Evolutionary conservation across 139 green algal species (phyloP).

Genomic region (Chlorella sp.): DNA sequence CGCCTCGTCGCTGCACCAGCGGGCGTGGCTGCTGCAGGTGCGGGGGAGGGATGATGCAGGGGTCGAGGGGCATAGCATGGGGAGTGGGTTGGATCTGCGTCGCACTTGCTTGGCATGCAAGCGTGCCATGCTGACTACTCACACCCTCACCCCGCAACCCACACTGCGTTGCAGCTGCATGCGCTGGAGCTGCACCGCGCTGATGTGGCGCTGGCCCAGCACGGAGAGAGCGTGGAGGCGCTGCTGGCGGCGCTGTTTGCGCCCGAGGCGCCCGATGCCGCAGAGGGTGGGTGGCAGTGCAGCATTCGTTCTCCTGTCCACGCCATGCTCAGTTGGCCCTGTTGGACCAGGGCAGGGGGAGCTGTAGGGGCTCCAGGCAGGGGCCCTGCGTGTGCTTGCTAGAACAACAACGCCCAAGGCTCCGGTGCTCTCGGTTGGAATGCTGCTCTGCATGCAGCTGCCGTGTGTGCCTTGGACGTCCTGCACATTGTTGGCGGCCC

Average conservation of each 20-base stretch:
- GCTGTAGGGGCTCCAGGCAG: too few species aligned
- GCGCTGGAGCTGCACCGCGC: slow-evolving; percentile 51
- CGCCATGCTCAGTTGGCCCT: too few species aligned
- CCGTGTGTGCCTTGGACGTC: too few species aligned
- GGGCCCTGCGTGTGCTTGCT: too few species aligned
- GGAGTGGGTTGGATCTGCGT: background rate
- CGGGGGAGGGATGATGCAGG: background rate
- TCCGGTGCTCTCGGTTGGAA: too few species aligned
- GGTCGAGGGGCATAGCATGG: background rate
- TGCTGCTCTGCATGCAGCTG: too few species aligned
- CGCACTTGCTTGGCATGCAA: background rate
- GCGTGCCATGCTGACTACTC: background rate
- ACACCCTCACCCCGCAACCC: background rate
- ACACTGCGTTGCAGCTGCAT: background rate
- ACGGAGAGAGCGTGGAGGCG: slow-evolving; percentile 32
- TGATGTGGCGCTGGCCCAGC: slow-evolving; percentile 38
- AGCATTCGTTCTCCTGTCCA: too few species aligned
- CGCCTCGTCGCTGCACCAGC: slow-evolving; percentile 49
- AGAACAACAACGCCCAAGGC: too few species aligned
- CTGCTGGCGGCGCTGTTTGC: slow-evolving; percentile 53
- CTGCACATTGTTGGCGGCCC: too few species aligned
- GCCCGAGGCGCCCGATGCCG: background rate
- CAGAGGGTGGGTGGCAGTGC: background rate
- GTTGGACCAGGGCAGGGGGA: too few species aligned
- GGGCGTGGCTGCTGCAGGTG: slow-evolving; percentile 61